Percentiles rank a stretch among this genome's conserved stretches.
These are phyloP conservation scores for Penicillium crustosum DNA, from an alignment of 2,329 filamentous ascomycete genomes.

Conservation along the genomic window DNA sequence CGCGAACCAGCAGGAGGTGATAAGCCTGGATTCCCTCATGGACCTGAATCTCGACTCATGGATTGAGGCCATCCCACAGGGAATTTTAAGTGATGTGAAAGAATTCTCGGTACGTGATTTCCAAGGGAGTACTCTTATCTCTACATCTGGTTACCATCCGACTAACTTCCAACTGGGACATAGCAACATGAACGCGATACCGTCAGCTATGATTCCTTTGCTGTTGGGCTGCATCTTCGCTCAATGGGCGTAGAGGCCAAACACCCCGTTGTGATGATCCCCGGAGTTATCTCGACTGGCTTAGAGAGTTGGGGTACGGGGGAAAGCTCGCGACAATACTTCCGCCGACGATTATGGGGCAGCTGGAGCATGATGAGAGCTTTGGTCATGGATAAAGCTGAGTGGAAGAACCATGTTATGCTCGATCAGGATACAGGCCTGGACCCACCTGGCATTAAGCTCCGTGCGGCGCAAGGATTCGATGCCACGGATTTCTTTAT, in stretches of 20 bases:
- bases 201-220: constrained; percentile 89
- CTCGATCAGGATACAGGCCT: constrained; percentile 87
- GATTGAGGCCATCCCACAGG: constrained; percentile 82
- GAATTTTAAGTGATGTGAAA: constrained; percentile 79
- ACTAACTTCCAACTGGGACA: constrained; percentile 11
- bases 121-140: constrained; percentile 4
- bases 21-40: constrained; percentile 72
- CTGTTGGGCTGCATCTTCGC: constrained; percentile 79
- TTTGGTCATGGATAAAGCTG: constrained; percentile 85
- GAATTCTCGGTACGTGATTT: constrained; percentile 69
- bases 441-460: constrained; percentile 84
- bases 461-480: constrained; percentile 92
- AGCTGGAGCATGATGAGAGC: constrained; percentile 99
- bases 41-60: constrained; percentile 79
- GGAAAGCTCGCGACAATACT: constrained; percentile 81
- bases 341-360: constrained; percentile 91
- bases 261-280: constrained; percentile 94
- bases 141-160: neutral
- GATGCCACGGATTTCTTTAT: constrained; percentile 90
- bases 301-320: constrained; percentile 95
- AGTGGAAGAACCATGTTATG: constrained; percentile 97
- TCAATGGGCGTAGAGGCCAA: constrained; percentile 76
- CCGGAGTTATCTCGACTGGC: constrained; percentile 94
- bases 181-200: constrained; percentile 81
- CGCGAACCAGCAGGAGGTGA: constrained; percentile 82